phyloP scores from a whole-genome alignment of 1,139 yeast genomes.

The Blastobotrys serpentis region DNA sequence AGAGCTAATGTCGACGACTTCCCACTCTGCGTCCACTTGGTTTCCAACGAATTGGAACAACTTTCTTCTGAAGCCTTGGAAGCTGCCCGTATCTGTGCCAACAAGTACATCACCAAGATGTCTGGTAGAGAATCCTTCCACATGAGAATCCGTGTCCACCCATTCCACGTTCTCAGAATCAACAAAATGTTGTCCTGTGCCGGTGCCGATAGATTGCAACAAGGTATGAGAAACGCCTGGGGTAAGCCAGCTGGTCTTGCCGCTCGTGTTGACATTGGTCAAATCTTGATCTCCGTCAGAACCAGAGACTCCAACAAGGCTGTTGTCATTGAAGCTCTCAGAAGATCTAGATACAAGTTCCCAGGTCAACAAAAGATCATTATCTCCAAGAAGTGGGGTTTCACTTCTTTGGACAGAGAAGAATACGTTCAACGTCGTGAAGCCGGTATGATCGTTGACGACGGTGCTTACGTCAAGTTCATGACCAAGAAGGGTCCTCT shows the following conservation, averaged over 20 bases:
- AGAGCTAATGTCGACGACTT: conserved; percentile 99
- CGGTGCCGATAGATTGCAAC: conserved; percentile 99
- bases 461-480: conserved; percentile 99
- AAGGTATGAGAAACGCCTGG: conserved; percentile 99
- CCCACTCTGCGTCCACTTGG: conserved; percentile 99
- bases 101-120: conserved; percentile 96
- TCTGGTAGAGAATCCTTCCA: conserved; percentile 99
- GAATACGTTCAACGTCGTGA: conserved; percentile 93
- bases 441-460: conserved; percentile 98
- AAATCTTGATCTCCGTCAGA: conserved; percentile 96
- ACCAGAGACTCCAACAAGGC: conserved; percentile 98
- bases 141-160: conserved; percentile 99
- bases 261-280: conserved; percentile 99
- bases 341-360: conserved; percentile 99
- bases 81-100: conserved; percentile 99
- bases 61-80: conserved; percentile 99
- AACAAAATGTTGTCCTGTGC: conserved; percentile 99
- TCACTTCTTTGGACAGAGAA: conserved; percentile 98
- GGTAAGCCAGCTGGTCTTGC: conserved; percentile 99
- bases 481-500: conserved; percentile 94
- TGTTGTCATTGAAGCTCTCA: conserved; percentile 96
- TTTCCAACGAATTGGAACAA: conserved; percentile 98
- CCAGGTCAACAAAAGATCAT: conserved; percentile 99
- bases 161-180: conserved; percentile 99
- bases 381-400: conserved; percentile 99